These are phyloP conservation scores for Quercus lobata DNA, from an alignment of 331 rosid species.

Conservation along the genomic window DNA sequence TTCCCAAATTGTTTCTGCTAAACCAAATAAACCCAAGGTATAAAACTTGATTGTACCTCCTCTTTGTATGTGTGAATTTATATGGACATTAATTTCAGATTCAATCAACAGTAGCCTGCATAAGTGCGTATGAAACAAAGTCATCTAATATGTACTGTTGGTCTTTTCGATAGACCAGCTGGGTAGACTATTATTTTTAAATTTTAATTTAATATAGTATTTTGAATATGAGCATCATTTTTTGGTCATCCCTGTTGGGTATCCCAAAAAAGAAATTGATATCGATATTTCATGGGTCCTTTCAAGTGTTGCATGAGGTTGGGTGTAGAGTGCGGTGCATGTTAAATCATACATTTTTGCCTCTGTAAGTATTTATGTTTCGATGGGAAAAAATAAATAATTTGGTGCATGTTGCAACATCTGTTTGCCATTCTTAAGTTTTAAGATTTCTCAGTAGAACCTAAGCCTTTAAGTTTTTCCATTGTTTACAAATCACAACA, in stretches of 20 bases:
- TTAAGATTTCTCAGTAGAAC: background rate
- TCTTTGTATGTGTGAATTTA: background rate
- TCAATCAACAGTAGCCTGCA: constrained; percentile 2
- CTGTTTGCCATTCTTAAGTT: background rate
- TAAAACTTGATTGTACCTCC: background rate
- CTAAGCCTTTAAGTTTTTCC: background rate
- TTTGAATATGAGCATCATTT: background rate
- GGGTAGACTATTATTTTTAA: background rate
- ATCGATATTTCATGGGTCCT: background rate
- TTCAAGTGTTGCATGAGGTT: background rate
- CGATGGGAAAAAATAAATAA: background rate
- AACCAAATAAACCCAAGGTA: constrained; percentile 61
- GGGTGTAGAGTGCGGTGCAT: background rate
- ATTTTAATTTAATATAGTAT: background rate
- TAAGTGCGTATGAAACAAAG: background rate
- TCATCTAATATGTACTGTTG: background rate
- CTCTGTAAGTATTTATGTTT: background rate
- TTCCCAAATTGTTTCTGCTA: constrained; percentile 31
- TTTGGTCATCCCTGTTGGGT: background rate
- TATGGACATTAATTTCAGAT: background rate
- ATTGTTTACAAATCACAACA: background rate
- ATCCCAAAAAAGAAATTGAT: background rate
- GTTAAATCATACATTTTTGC: background rate
- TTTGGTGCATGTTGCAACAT: background rate
- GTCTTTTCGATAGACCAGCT: background rate